These are phyloP conservation scores for Ustilaginoidea virens DNA, from an alignment of 2,329 filamentous ascomycete species.

Conservation along the genomic window DNA sequence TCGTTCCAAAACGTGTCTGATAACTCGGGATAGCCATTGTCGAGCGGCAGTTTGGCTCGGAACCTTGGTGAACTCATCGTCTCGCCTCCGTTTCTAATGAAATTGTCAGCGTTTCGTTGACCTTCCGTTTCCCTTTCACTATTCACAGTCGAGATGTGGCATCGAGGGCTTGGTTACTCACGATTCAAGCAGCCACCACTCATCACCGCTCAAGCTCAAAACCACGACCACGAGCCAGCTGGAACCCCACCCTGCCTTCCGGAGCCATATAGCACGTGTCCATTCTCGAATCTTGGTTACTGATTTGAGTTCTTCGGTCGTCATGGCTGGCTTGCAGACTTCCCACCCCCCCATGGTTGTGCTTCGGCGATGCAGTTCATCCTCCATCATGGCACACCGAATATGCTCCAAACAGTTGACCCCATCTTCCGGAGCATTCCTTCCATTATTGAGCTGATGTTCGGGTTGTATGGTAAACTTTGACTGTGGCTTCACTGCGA, in stretches of 20 bases:
- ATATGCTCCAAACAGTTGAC: conserved; percentile 42
- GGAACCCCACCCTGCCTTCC: conserved; percentile 52
- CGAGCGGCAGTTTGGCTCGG: conserved; percentile 27
- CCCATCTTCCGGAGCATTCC: conserved; percentile 41
- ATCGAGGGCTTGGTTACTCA: conserved; percentile 18
- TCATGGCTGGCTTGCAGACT: conserved; percentile 30
- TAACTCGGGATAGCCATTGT: conserved; percentile 26
- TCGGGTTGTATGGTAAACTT: conserved; percentile 43
- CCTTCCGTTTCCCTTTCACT: too few species aligned
- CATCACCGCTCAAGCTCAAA: conserved; percentile 56
- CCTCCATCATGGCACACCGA: conserved; percentile 43
- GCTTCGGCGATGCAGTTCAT: conserved; percentile 44
- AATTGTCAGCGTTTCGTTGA: not conserved
- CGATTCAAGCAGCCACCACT: conserved; percentile 62
- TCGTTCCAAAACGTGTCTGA: conserved; percentile 36
- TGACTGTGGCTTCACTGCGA: conserved; percentile 53
- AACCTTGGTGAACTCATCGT: conserved; percentile 13
- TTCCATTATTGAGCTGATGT: conserved; percentile 44
- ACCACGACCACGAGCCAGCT: conserved; percentile 60
- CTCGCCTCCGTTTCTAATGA: conserved; percentile 9
- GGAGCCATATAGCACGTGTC: conserved; percentile 53
- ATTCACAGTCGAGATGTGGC: too few species aligned
- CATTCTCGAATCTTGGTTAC: conserved; percentile 48
- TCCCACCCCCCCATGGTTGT: conserved; percentile 53
- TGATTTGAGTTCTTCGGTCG: conserved; percentile 39